These are phyloP conservation scores for Taphrina communis DNA, from an alignment of 1,139 yeast genomes.

Conservation along the genomic window DNA sequence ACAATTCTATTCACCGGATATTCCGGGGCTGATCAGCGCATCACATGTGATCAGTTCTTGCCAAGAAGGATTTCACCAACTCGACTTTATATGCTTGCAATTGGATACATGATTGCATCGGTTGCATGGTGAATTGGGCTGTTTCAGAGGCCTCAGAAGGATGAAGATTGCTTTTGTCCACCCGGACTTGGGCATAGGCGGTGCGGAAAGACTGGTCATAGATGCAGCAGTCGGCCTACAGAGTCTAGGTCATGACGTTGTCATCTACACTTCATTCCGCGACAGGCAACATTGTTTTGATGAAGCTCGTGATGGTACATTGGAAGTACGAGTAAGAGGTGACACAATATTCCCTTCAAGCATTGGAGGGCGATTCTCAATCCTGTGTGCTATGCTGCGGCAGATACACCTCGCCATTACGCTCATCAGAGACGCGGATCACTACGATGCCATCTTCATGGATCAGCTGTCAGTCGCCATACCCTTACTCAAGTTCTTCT, in stretches of 20 bases:
- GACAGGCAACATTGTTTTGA: conserved; percentile 87
- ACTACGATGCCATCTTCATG: conserved; percentile 75
- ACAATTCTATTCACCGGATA: not conserved
- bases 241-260: conserved; percentile 67
- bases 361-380: conserved; percentile 69
- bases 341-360: conserved; percentile 73
- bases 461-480: conserved; percentile 89
- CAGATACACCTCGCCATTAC: conserved; percentile 70
- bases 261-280: conserved; percentile 86
- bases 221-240: conserved; percentile 93
- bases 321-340: conserved; percentile 76
- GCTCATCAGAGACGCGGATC: conserved; percentile 56
- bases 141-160: not conserved
- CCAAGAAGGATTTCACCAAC: too few species aligned
- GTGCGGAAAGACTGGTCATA: conserved; percentile 93
- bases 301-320: conserved; percentile 65
- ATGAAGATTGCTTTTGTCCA: conserved; percentile 83
- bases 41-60: too few species aligned
- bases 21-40: not conserved
- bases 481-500: conserved; percentile 65
- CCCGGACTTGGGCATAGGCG: conserved; percentile 96
- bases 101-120: too few species aligned
- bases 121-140: not conserved
- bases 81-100: too few species aligned
- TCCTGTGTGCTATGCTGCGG: conserved; percentile 80